Evolutionary conservation across 306 rosid species (phyloP).

Genomic region (Cicer yamashitae): DNA sequence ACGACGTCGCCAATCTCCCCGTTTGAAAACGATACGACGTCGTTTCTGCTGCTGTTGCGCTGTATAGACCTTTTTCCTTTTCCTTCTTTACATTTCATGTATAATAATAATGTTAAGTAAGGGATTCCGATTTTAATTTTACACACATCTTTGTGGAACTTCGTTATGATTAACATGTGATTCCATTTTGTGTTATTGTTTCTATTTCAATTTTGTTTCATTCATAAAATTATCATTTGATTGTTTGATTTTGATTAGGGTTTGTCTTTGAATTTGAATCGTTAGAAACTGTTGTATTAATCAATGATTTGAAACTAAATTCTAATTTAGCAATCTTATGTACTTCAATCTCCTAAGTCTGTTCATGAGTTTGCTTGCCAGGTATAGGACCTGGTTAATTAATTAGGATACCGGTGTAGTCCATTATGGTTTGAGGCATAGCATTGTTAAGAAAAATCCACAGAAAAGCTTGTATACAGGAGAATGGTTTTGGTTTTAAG

Average conservation of each 20-base stretch:
- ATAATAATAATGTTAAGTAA: constrained; percentile 11
- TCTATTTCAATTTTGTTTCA: constrained; percentile 2
- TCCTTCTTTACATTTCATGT: constrained; percentile 32
- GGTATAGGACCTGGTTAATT: constrained; percentile 17
- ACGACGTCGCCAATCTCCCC: constrained; percentile 56
- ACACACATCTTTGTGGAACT: constrained; percentile 12
- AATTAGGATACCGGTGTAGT: not conserved
- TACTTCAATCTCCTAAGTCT: constrained; percentile 8
- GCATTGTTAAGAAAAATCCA: constrained; percentile 6
- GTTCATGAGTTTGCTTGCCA: constrained; percentile 16
- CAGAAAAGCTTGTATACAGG: not conserved
- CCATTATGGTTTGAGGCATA: constrained; percentile 9
- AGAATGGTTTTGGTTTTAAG: constrained; percentile 18
- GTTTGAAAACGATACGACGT: constrained; percentile 49
- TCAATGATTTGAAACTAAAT: constrained; percentile 9
- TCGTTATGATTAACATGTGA: constrained; percentile 23
- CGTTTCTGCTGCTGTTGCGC: constrained; percentile 20
- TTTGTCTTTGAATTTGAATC: constrained; percentile 4
- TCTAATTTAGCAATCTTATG: constrained; percentile 19
- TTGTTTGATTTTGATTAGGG: constrained; percentile 32
- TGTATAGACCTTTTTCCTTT: constrained; percentile 50
- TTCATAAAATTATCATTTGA: not conserved
- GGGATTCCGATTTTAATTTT: constrained; percentile 27
- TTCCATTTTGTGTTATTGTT: constrained; percentile 22
- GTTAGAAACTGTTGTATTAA: constrained; percentile 14